phyloP scores from a whole-genome alignment of 805 yeast species.

The Clavispora santaluciae region DNA sequence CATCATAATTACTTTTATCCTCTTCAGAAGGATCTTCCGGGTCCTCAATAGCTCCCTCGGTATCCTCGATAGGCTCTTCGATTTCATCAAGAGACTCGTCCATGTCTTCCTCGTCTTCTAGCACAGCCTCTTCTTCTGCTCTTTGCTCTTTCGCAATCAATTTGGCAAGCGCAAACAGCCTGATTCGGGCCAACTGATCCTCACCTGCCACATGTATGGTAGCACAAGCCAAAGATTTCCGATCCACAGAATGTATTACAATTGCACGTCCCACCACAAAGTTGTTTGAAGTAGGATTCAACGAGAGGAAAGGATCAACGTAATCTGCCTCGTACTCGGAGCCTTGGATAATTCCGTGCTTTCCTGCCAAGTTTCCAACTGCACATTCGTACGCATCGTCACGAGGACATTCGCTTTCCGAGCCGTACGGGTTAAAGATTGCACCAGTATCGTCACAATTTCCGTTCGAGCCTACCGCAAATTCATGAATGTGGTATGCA shows the following conservation, averaged over 20 bases:
- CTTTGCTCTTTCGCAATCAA: not conserved
- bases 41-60: too few species aligned
- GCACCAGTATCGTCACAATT: conserved; percentile 50
- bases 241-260: conserved; percentile 13
- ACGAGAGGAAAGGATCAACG: conserved; percentile 61
- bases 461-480: conserved; percentile 44
- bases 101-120: not conserved
- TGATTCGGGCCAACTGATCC: conserved; percentile 10
- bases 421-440: conserved; percentile 59
- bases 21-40: too few species aligned
- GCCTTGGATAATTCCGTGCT: conserved; percentile 68
- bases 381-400: conserved; percentile 53
- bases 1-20: too few species aligned
- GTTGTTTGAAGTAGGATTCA: conserved; percentile 52
- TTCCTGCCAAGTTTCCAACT: conserved; percentile 74
- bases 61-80: too few species aligned
- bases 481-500: conserved; percentile 62
- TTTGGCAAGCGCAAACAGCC: not conserved
- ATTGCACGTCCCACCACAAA: conserved; percentile 54
- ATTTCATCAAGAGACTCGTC: not conserved
- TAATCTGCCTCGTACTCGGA: conserved; percentile 64
- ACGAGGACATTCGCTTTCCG: conserved; percentile 1
- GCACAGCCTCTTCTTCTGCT: not conserved
- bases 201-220: conserved; percentile 13
- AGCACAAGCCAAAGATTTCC: conserved; percentile 15